Evolutionary conservation across 768 basidiomycete genomes (phyloP).

Genomic region (Strobilomyces confusus): DNA sequence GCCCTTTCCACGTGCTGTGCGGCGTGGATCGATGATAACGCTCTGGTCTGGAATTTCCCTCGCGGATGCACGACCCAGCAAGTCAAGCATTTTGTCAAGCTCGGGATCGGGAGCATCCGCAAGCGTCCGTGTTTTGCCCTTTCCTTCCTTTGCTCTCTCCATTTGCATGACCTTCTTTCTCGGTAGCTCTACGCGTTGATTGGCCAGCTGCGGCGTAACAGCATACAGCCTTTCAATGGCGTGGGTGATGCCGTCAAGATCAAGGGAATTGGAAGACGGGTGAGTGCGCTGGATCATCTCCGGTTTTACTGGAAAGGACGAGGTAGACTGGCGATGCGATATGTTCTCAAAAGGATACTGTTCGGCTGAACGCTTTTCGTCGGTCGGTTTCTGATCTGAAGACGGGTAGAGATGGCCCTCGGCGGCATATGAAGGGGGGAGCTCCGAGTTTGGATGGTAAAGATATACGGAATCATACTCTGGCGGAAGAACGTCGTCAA

Average conservation of each 20-base stretch:
- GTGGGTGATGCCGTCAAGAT: conserved; percentile 78
- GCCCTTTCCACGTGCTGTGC: conserved; percentile 52
- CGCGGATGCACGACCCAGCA: conserved; percentile 67
- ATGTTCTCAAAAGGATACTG: conserved; percentile 23
- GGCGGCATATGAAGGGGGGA: conserved; percentile 25
- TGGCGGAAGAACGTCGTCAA: conserved; percentile 42
- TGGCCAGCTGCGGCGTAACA: conserved; percentile 82
- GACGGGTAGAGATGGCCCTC: conserved; percentile 2
- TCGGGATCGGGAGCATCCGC: conserved; percentile 39
- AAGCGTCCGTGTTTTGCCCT: conserved; percentile 43
- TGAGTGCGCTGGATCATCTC: conserved; percentile 1
- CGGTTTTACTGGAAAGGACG: background rate
- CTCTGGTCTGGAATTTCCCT: conserved; percentile 68
- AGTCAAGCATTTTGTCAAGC: conserved; percentile 65
- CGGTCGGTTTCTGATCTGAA: conserved; percentile 4
- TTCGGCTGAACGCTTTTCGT: conserved; percentile 9
- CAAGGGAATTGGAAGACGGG: conserved; percentile 47
- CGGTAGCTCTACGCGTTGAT: conserved; percentile 91
- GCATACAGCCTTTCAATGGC: conserved; percentile 89
- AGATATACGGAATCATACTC: conserved; percentile 44
- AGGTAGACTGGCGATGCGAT: conserved; percentile 2
- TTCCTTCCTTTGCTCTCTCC: conserved; percentile 61
- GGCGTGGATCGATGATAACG: conserved; percentile 59
- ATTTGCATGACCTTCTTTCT: conserved; percentile 65
- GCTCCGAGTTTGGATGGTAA: conserved; percentile 13